Evolutionary conservation across 2,329 filamentous ascomycete genomes (phyloP).

Genomic region (Fusarium sp.): DNA sequence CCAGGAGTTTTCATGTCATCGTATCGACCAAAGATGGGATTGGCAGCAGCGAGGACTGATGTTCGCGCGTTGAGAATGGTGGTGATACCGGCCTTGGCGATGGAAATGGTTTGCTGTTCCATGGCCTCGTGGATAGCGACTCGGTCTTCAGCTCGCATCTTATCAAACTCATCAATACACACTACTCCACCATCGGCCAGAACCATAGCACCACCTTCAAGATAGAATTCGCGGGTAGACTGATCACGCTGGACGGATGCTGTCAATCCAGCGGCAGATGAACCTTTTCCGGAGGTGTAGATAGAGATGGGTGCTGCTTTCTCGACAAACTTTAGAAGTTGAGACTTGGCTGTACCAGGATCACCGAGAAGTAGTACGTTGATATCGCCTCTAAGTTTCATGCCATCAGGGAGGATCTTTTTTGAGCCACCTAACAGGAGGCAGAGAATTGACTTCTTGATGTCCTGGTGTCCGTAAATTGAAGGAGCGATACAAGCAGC

Average conservation of each 20-base stretch:
- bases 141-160: slow-evolving; percentile 98
- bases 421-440: slow-evolving; percentile 94
- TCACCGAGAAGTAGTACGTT: slow-evolving; percentile 97
- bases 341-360: slow-evolving; percentile 97
- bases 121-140: slow-evolving; percentile 99
- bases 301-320: slow-evolving; percentile 97
- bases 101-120: slow-evolving; percentile 99
- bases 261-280: slow-evolving; percentile 95
- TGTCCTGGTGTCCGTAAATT: slow-evolving; percentile 95
- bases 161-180: slow-evolving; percentile 99
- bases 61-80: slow-evolving; percentile 97
- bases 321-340: slow-evolving; percentile 96
- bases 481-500: slow-evolving; percentile 94
- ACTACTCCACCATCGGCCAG: slow-evolving; percentile 96
- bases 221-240: slow-evolving; percentile 93
- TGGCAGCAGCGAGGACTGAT: slow-evolving; percentile 93
- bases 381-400: slow-evolving; percentile 97
- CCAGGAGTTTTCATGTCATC: slow-evolving; percentile 97
- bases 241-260: slow-evolving; percentile 95
- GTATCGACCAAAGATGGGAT: slow-evolving; percentile 97
- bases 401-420: slow-evolving; percentile 96
- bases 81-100: slow-evolving; percentile 97
- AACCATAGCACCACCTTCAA: slow-evolving; percentile 98
- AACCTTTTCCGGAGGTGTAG: slow-evolving; percentile 98
- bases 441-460: slow-evolving; percentile 97